Evolutionary conservation across 352 stramenopile species (phyloP), one percentile per base, ranked within the genome.

Genomic region (Pythium vanterpoolii): DNA sequence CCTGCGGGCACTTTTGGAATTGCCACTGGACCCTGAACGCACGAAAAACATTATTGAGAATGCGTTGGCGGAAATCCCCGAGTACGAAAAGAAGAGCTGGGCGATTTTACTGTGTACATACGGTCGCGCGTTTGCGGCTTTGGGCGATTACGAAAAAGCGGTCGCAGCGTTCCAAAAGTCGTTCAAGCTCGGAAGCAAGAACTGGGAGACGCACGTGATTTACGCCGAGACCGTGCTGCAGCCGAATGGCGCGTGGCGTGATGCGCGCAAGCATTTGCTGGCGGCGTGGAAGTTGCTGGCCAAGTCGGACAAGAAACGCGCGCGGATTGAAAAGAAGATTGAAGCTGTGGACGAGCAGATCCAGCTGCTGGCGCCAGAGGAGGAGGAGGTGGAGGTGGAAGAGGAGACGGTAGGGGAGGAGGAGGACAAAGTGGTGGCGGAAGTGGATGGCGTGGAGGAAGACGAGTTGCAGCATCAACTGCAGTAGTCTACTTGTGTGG

Each of bases 31-130:
- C 51, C 67, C 82, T 1, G 77, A 86, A 44, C 79, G 81, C 24
- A 72, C 83, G 9, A 83, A 81, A 53, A 86, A 69, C n/a, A 77
- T 95, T 38, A 71, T 95, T 33, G 83, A 95, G 55, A 88, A 60
- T 50, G 86, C 86, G 5, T 48, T 95, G 34, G 76, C 68, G 14
- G 65, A 71, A 24, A 71, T 93, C 55, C 83, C 86, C 14, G 66
- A 77, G 23, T 79, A 91, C 57, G 86, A 95, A 66, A 88, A 89
- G 64, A 87, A 80, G 49, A 95, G 83, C 53, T 89, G 80, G 77
- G 83, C 76, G 60, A 89, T 95, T 62, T 59, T 95, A 16, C 77
- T 93, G 73, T 95, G 86, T 67, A 93, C 86, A 39, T 92, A 93
- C 48, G 86, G 82, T 0, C 83, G 86, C 31, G 74, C 70, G 48